Conservation (phyloP, 2,329 filamentous ascomycete genomes). For the Stemphylium vesicarium region DNA sequence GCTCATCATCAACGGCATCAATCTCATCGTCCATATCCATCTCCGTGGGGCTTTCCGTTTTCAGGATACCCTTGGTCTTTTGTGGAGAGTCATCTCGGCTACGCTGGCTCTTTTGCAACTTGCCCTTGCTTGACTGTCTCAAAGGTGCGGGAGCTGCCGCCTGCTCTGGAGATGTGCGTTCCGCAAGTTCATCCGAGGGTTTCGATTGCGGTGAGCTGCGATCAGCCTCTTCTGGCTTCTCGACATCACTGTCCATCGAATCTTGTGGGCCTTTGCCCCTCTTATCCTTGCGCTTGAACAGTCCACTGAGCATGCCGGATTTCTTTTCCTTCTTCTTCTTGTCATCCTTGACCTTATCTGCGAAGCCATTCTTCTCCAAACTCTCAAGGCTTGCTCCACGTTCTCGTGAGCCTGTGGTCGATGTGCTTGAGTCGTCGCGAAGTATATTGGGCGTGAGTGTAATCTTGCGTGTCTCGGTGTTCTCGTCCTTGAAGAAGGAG, state of each 20-base stretch:
- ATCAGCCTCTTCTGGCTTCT: conserved; percentile 51
- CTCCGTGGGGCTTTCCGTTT: conserved; percentile 42
- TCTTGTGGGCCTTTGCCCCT: conserved; percentile 51
- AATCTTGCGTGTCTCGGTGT: conserved; percentile 94
- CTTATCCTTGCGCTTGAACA: conserved; percentile 72
- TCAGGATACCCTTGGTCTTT: conserved; percentile 41
- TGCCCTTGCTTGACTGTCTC: conserved; percentile 48
- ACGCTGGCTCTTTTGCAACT: conserved; percentile 46
- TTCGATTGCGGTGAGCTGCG: conserved; percentile 45
- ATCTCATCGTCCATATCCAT: conserved; percentile 23
- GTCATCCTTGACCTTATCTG: conserved; percentile 71
- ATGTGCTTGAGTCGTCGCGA: conserved; percentile 71
- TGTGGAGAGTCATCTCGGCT: conserved; percentile 40
- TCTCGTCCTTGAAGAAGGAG: conserved; percentile 97
- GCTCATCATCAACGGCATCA: conserved; percentile 17
- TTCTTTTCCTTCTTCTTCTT: conserved; percentile 77
- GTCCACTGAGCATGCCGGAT: conserved; percentile 72
- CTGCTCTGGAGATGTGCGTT: conserved; percentile 41
- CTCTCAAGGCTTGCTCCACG: conserved; percentile 75
- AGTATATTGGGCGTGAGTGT: conserved; percentile 92
- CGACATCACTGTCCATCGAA: conserved; percentile 51
- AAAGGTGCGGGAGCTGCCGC: conserved; percentile 27
- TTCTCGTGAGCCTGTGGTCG: conserved; percentile 48
- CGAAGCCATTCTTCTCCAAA: conserved; percentile 69
- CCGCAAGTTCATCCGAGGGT: conserved; percentile 36